Conservation (phyloP, 129 eudicot genomes). For the Artemisia annua region DNA sequence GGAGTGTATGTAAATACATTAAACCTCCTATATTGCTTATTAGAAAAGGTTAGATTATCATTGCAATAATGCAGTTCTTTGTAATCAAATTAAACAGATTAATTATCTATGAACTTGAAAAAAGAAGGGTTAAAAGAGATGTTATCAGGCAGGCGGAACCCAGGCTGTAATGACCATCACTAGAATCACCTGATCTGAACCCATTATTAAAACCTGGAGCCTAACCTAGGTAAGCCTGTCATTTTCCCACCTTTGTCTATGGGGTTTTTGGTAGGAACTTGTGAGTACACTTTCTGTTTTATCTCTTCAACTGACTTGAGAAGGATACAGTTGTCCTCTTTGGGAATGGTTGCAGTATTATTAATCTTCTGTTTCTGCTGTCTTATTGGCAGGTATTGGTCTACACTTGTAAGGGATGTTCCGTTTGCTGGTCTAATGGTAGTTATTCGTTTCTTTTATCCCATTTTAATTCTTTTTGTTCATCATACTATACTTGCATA, state of each 20-base stretch:
- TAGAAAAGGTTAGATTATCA: not conserved
- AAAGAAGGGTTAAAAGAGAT: too few relatives aligned
- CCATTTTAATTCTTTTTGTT: slow-evolving; percentile 6
- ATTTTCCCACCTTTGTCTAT: not conserved
- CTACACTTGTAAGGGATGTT: slow-evolving; percentile 94
- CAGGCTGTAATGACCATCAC: too few relatives aligned
- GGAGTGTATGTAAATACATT: not conserved
- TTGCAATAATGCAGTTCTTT: not conserved
- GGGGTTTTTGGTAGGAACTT: slow-evolving; percentile 10
- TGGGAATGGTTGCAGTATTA: not conserved
- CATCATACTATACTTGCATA: not conserved
- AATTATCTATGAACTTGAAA: too few relatives aligned
- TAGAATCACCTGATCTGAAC: too few relatives aligned
- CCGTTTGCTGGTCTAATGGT: slow-evolving; percentile 99
- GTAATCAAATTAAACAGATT: not conserved
- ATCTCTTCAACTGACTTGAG: not conserved
- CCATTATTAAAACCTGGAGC: too few relatives aligned
- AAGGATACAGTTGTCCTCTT: not conserved
- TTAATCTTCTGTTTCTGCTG: slow-evolving; percentile 4
- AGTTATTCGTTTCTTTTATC: slow-evolving; percentile 5
- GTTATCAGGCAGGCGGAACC: too few relatives aligned
- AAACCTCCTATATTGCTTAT: not conserved
- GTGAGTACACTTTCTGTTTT: not conserved
- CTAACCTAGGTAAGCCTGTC: not conserved
- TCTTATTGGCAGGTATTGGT: slow-evolving; percentile 73